phyloP scores from a whole-genome alignment of 441 rosid species.

The Erodium texanum region DNA sequence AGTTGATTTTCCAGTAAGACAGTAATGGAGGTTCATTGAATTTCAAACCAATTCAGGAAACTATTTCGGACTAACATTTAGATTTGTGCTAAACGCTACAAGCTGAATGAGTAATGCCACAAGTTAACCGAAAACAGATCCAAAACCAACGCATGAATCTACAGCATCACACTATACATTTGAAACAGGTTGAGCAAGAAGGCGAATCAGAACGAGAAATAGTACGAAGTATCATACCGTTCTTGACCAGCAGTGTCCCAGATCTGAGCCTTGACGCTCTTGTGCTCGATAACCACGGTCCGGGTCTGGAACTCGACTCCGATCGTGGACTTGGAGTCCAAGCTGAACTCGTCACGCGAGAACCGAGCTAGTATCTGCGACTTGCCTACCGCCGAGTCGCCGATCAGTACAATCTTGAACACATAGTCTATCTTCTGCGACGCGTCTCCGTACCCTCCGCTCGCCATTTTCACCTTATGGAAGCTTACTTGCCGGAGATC shows the following conservation, averaged over 20 bases:
- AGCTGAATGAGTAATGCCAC: not conserved
- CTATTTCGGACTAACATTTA: not conserved
- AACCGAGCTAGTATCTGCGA: constrained; percentile 56
- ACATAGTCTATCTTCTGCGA: constrained; percentile 76
- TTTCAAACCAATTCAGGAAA: not conserved
- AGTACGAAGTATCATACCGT: no score
- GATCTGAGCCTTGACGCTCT: constrained; percentile 24
- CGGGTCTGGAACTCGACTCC: constrained; percentile 15
- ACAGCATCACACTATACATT: not conserved
- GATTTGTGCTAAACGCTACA: not conserved
- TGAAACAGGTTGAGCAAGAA: not conserved
- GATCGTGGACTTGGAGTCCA: constrained; percentile 19
- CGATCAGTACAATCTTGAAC: constrained; percentile 62
- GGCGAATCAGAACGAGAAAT: not conserved
- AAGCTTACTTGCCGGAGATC: not conserved
- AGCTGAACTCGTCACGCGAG: constrained; percentile 19
- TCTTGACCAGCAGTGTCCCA: constrained; percentile 28
- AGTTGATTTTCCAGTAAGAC: not conserved
- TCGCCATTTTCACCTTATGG: constrained; percentile 30
- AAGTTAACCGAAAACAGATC: not conserved
- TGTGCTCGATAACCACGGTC: constrained; percentile 15
- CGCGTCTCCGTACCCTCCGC: constrained; percentile 64
- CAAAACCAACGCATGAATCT: not conserved
- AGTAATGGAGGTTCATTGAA: not conserved
- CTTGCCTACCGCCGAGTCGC: constrained; percentile 65